These are phyloP conservation scores for Suillus luteus DNA, from an alignment of 768 basidiomycete species.

Conservation along the genomic window DNA sequence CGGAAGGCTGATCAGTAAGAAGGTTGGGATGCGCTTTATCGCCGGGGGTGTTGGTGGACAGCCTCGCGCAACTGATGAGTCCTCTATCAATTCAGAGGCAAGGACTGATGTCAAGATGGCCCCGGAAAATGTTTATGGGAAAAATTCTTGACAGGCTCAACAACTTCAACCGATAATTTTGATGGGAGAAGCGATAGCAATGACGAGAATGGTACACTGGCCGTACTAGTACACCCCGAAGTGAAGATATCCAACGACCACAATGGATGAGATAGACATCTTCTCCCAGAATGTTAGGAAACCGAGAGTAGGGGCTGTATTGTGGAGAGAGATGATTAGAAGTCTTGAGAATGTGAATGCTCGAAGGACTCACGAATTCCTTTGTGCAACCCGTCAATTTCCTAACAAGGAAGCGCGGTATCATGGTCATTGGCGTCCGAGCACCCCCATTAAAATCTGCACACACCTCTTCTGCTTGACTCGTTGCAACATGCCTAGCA, in stretches of 20 bases:
- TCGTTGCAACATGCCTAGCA: not conserved
- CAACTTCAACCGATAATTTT: not conserved
- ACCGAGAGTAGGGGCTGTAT: conserved; percentile 11
- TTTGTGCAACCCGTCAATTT: not conserved
- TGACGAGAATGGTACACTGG: not conserved
- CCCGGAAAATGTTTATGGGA: not conserved
- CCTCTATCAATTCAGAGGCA: not conserved
- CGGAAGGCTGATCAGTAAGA: not conserved
- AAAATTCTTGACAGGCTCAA: not conserved
- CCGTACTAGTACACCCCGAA: not conserved
- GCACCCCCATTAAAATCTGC: not conserved
- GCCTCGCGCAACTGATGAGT: conserved; percentile 31
- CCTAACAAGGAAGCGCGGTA: not conserved
- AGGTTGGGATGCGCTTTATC: no score
- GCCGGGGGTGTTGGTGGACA: not conserved
- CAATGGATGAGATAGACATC: not conserved
- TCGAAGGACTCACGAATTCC: not conserved
- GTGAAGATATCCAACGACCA: conserved; percentile 5
- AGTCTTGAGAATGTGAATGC: not conserved
- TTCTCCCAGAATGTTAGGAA: conserved; percentile 2
- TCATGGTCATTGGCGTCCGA: not conserved
- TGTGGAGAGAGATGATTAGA: not conserved
- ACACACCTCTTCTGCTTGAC: conserved; percentile 1
- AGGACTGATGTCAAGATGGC: not conserved
- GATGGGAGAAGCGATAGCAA: conserved; percentile 1